Conservation (phyloP, 768 basidiomycete species). For the Rhizopogon sp. region DNA sequence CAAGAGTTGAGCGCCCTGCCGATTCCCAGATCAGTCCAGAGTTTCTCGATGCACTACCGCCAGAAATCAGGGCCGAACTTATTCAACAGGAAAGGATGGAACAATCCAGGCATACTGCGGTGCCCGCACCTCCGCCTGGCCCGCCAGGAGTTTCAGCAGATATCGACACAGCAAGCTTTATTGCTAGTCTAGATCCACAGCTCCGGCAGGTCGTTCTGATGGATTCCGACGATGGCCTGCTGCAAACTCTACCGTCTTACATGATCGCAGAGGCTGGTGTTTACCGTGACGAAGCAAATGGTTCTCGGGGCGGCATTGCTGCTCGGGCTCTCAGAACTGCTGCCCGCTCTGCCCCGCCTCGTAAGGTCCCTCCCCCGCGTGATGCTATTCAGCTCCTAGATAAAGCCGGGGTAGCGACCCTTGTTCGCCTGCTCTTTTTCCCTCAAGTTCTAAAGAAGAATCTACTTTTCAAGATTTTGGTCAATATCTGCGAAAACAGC, state of each 20-base stretch:
- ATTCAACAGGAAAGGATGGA: slow-evolving; percentile 92
- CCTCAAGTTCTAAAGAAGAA: slow-evolving; percentile 87
- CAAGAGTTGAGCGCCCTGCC: slow-evolving; percentile 64
- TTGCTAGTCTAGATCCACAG: slow-evolving; percentile 86
- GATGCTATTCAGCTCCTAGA: slow-evolving; percentile 94
- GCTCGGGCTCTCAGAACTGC: slow-evolving; percentile 10
- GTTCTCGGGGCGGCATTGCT: slow-evolving; percentile 22
- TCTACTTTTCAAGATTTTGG: slow-evolving; percentile 81
- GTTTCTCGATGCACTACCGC: slow-evolving; percentile 93
- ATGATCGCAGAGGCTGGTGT: slow-evolving; percentile 81
- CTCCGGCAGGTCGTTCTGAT: slow-evolving; percentile 87
- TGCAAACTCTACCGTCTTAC: slow-evolving; percentile 75
- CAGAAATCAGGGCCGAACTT: slow-evolving; percentile 95
- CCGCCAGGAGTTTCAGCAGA: slow-evolving; percentile 49
- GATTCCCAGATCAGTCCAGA: slow-evolving; percentile 92
- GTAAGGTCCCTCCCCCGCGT: slow-evolving; percentile 56
- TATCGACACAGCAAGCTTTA: slow-evolving; percentile 86
- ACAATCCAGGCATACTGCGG: slow-evolving; percentile 51
- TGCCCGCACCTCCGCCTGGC: slow-evolving; percentile 26
- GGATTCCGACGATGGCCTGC: slow-evolving; percentile 83
- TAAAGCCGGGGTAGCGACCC: slow-evolving; percentile 79
- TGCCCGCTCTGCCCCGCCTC: slow-evolving; percentile 24
- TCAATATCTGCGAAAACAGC: slow-evolving; percentile 93
- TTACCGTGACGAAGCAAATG: slow-evolving; percentile 54
- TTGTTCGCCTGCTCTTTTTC: slow-evolving; percentile 93